These are phyloP conservation scores for Dactylellina leptospora DNA, from an alignment of 2,329 filamentous ascomycete species.

Conservation along the genomic window DNA sequence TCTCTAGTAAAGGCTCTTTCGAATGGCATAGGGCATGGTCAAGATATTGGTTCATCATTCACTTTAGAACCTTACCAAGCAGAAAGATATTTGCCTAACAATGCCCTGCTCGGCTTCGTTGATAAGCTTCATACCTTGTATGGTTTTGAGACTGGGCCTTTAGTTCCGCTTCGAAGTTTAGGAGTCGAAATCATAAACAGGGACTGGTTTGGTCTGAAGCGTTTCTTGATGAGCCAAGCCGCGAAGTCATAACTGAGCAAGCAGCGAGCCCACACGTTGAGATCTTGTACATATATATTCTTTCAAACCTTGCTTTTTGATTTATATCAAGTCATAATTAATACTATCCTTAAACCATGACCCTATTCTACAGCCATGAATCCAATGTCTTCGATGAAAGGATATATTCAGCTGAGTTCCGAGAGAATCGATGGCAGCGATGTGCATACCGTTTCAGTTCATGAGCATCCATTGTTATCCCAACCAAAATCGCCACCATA, in stretches of 20 bases:
- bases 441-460: constrained; percentile 51
- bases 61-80: constrained; percentile 82
- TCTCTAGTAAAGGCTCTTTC: constrained; percentile 78
- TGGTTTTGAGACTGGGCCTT: constrained; percentile 77
- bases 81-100: constrained; percentile 84
- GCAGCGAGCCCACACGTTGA: not conserved
- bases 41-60: constrained; percentile 77
- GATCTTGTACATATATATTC: constrained; percentile 21
- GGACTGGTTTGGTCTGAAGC: constrained; percentile 75
- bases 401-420: constrained; percentile 40
- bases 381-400: constrained; percentile 5
- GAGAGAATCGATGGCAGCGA: constrained; percentile 43
- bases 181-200: constrained; percentile 49
- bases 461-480: constrained; percentile 6
- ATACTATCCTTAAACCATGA: constrained; percentile 39
- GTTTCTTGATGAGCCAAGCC: constrained; percentile 80
- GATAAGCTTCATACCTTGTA: constrained; percentile 95
- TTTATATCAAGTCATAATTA: constrained; percentile 18
- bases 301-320: constrained; percentile 4
- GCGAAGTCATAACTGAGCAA: constrained; percentile 58
- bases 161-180: constrained; percentile 74
- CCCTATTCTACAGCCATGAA: constrained; percentile 50
- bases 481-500: constrained; percentile 7
- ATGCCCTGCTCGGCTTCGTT: constrained; percentile 77
- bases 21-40: constrained; percentile 79